These are phyloP conservation scores for Schizophyllum commune DNA, from an alignment of 1,284 basidiomycete species.

Conservation along the genomic window DNA sequence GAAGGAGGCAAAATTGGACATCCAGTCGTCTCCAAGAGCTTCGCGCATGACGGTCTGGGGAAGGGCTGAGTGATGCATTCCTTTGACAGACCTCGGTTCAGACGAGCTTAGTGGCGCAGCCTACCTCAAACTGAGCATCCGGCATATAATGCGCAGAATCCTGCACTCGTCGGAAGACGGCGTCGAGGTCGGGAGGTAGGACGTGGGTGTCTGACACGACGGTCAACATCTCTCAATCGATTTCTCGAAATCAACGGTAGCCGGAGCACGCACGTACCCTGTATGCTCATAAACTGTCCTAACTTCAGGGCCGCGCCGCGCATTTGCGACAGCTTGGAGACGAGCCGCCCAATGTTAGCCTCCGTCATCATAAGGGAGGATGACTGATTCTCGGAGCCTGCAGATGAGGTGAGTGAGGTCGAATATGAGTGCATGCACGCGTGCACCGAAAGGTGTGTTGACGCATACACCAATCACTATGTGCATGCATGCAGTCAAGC, in stretches of 20 bases:
- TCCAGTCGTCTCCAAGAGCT: slow-evolving; percentile 78
- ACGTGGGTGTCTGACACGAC: slow-evolving; percentile 67
- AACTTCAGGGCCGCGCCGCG: slow-evolving; percentile 94
- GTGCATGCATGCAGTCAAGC: neutral
- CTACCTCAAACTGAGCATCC: slow-evolving; percentile 94
- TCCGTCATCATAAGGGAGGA: slow-evolving; percentile 78
- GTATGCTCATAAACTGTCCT: slow-evolving; percentile 96
- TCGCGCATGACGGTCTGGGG: slow-evolving; percentile 66
- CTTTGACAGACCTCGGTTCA: no score
- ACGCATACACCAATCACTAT: neutral
- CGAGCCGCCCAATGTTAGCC: slow-evolving; percentile 83
- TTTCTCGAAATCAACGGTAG: neutral
- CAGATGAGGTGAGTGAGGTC: slow-evolving; percentile 11
- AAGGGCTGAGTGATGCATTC: neutral
- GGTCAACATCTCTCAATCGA: neutral
- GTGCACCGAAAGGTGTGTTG: no score
- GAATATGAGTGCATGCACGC: no score
- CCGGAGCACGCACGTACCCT: slow-evolving; percentile 47
- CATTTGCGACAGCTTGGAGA: slow-evolving; percentile 91
- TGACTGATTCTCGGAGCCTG: slow-evolving; percentile 24
- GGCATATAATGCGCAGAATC: slow-evolving; percentile 99
- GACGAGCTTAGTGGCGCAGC: neutral
- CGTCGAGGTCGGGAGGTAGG: slow-evolving; percentile 84
- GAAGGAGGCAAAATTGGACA: slow-evolving; percentile 66
- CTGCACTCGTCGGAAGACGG: slow-evolving; percentile 87